Base-by-base conservation (phyloP, 768 basidiomycete genomes). In the Leccinum arenicola region DNA sequence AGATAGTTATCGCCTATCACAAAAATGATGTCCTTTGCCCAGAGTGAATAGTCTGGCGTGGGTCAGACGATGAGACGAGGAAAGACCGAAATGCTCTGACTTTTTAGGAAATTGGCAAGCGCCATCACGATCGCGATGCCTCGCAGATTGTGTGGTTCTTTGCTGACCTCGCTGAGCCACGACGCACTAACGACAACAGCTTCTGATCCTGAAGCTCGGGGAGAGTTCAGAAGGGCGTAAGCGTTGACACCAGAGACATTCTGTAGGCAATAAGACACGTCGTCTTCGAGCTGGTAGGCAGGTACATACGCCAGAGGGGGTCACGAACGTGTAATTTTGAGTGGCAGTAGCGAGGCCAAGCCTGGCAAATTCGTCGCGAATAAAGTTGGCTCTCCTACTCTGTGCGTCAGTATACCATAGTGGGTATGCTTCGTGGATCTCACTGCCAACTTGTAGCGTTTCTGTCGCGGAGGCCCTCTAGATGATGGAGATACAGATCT, bases 21-120 rank as follows among this genome's bases (percentile, higher is more conserved):
- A 60, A 98, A 89, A 17, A 98, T 75, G 56, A 99, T 80, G 66
- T 98, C 95, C 70, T 95, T 96, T 1, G 95, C 91, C 96, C 97
- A 99, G 38, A 93, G 81, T 21, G 93, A 91, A 65, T 91, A 88
- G 35, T 81, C 93, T 95, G 65, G 60, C 9, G 17, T 15, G 19
- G 31, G 38, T 71, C 15, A 68, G 52, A 53, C 27, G 15, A 35
- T 12, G 36, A 38, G 6, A 21, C 35, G 3, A 25, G 40, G n/a
- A 36, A 50, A 52, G 29, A 35, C 21, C 11, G 23, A 14, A 38
- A 58, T 27, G 8, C 3, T 66, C 82, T 53, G 59, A 97, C 96
- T 82, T 79, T 89, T 90, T 38, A 97, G 73, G 70, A 89, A 98
- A 52, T 77, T 76, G 3, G 93, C 94, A n/a, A 99, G 75, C 0